Base-by-base conservation (phyloP, 495 filamentous ascomycete genomes). In the Tuber calosporum region DNA sequence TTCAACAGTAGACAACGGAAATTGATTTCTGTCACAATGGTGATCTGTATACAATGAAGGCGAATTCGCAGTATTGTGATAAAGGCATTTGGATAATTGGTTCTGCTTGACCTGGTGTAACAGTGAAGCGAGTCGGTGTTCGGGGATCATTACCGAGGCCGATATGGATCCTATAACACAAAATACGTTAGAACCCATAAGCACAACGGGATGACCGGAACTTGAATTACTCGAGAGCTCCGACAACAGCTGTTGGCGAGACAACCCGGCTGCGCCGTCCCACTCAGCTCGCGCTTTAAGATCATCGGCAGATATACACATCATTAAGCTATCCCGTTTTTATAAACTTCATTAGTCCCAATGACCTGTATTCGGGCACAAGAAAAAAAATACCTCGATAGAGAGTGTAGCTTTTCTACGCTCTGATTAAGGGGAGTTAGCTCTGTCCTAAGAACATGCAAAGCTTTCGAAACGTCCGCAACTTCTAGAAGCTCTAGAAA, bases 141-240 rank as follows among this genome's bases (percentile, higher is more conserved):
- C 92, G 7, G 95, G 96, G 69, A 99, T 92, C 96, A 99, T 98
- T 37, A 97, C 91, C n/a, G 93, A 93, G 1, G 95, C 95, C 5
- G 96, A 96, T 73, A 99, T 96, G 42, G 88, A 97, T 84, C 87
- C 93, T 96, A 72, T 19, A 72, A n/a, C 66, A 62, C 37, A 66
- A 72, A 72, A 67, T 78, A 41, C 43, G 67, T 80, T 75, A 73
- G 67, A 39, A 70, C 71, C 20, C 42, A 71, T 45, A 71, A 70
- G 15, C 34, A 69, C 22, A 36, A 38, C 58, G 37, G 13, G 40
- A 30, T 20, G 38, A 20, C 66, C 68, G 69, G 38, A 48, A 30
- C 41, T 62, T 66, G 62, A 62, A 68, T 67, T 83, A 97, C 93
- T 92, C 68, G 94, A 96, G 37, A 99, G 83, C 62, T 95, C 89